Evolutionary conservation across 345 rosid species (phyloP).

Genomic region (Eutrema heterophyllum): DNA sequence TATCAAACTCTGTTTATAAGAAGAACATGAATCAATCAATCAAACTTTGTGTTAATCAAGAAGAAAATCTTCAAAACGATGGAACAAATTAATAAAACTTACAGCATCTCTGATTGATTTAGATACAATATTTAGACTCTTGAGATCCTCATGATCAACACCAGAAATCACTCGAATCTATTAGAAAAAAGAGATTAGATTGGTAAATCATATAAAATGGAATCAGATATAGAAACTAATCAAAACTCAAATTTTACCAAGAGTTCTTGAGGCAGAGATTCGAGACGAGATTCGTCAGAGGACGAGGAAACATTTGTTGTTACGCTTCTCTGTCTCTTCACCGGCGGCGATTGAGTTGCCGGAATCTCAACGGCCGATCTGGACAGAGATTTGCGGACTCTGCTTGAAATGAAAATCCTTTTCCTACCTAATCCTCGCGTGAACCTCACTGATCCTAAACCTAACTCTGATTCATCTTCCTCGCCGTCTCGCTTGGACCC

Average conservation of each 20-base stretch:
- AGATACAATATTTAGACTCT: conserved; percentile 57
- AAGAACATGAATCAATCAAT: neutral
- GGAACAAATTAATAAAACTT: conserved; percentile 23
- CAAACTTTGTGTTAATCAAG: neutral
- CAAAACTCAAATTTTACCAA: conserved; percentile 37
- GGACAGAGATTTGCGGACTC: neutral
- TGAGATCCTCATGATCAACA: conserved; percentile 71
- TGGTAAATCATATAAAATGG: neutral
- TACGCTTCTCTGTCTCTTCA: conserved; percentile 44
- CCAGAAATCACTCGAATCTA: conserved; percentile 66
- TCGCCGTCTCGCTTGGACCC: conserved; percentile 12
- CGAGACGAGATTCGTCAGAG: conserved; percentile 43
- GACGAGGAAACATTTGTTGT: neutral
- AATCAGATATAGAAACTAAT: neutral
- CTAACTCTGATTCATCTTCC: conserved; percentile 31
- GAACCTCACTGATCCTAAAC: conserved; percentile 44
- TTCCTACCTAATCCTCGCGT: conserved; percentile 68
- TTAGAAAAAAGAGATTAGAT: neutral
- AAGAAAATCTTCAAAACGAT: neutral
- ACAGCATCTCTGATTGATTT: conserved; percentile 70
- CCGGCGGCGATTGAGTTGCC: conserved; percentile 22
- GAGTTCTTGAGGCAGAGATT: conserved; percentile 70
- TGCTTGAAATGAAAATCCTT: conserved; percentile 48
- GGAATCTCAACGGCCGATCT: conserved; percentile 29
- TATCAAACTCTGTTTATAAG: conserved; percentile 42